Evolutionary conservation across 805 yeast species (phyloP).

Genomic region (Starmera caribaea): DNA sequence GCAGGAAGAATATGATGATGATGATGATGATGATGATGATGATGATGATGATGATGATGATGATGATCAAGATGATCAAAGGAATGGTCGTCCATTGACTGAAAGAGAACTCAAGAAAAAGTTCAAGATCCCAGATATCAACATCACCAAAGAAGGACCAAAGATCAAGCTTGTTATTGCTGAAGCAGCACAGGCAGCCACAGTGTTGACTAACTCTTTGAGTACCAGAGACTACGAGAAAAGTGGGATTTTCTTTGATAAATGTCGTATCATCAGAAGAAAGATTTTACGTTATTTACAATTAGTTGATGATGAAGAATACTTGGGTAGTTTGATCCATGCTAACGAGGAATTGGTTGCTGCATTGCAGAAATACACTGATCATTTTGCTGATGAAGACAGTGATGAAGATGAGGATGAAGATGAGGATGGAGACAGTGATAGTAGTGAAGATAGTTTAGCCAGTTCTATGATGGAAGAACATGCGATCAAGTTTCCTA

Average conservation of each 20-base stretch:
- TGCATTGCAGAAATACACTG: constrained; percentile 63
- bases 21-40: constrained; percentile 13
- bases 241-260: constrained; percentile 53
- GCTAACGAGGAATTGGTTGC: constrained; percentile 86
- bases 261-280: constrained; percentile 67
- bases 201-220: constrained; percentile 55
- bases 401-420: constrained; percentile 24
- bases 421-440: constrained; percentile 12
- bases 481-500: constrained; percentile 8
- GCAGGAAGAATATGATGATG: constrained; percentile 22
- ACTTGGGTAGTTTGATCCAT: constrained; percentile 74
- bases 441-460: constrained; percentile 16
- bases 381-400: constrained; percentile 33
- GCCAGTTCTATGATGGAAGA: constrained; percentile 19
- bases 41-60: constrained; percentile 1
- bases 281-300: constrained; percentile 77
- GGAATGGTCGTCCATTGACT: not conserved
- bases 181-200: constrained; percentile 65
- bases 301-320: constrained; percentile 74
- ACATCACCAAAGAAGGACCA: constrained; percentile 64
- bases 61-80: constrained; percentile 3
- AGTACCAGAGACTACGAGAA: constrained; percentile 29
- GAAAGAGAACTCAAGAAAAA: constrained; percentile 1
- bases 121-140: constrained; percentile 50
- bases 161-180: constrained; percentile 60